Evolutionary conservation across 345 rosid species (phyloP).

Genomic region (Lumnitzera littorea): DNA sequence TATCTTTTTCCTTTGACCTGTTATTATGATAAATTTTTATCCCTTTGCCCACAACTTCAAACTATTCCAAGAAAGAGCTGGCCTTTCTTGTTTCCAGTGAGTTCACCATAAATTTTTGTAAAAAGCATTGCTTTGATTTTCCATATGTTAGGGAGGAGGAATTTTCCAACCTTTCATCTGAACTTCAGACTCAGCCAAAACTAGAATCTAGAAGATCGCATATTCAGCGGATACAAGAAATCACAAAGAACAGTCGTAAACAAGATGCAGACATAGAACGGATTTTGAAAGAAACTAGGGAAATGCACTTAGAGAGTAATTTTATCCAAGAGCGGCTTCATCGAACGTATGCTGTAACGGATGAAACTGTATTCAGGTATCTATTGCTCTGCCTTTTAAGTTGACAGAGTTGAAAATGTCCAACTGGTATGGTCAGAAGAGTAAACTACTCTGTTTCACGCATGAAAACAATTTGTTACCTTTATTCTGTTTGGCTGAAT

Average conservation of each 20-base stretch:
- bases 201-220: slow-evolving; percentile 50
- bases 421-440: no score
- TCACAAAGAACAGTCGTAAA: slow-evolving; percentile 75
- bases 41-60: no score
- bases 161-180: slow-evolving; percentile 30
- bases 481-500: neutral
- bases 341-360: slow-evolving; percentile 68
- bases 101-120: neutral
- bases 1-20: neutral
- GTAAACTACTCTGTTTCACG: neutral
- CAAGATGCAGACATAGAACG: slow-evolving; percentile 67
- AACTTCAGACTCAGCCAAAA: slow-evolving; percentile 44
- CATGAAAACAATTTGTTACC: neutral
- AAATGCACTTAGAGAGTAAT: slow-evolving; percentile 79
- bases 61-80: neutral
- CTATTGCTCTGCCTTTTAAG: neutral
- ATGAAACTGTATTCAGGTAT: slow-evolving; percentile 75
- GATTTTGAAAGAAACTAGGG: slow-evolving; percentile 72
- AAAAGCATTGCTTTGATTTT: neutral
- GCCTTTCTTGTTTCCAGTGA: neutral
- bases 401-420: neutral
- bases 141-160: slow-evolving; percentile 52
- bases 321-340: slow-evolving; percentile 78
- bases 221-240: slow-evolving; percentile 64
- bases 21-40: no score